Conservation (phyloP, 345 rosid genomes). For the Lepidium didymum region DNA sequence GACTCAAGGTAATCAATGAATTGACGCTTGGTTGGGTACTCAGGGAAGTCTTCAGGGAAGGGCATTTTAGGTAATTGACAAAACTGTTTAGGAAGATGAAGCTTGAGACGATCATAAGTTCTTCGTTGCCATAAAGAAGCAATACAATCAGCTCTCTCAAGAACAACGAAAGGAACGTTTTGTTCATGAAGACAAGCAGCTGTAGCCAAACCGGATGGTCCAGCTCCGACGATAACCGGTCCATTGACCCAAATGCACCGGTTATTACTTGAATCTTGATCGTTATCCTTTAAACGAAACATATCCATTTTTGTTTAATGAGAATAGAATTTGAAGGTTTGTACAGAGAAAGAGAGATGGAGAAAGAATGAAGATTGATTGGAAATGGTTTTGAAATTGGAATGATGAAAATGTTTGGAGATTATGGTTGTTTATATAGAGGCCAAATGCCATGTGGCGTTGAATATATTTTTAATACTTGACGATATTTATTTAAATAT, state of each 20-base stretch:
- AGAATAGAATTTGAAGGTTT: not conserved
- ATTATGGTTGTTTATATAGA: conserved; percentile 18
- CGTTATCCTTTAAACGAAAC: conserved; percentile 37
- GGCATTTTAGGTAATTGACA: conserved; percentile 77
- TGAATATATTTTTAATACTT: conserved; percentile 6
- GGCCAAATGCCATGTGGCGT: conserved; percentile 19
- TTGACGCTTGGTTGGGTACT: conserved; percentile 63
- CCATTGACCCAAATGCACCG: conserved; percentile 69
- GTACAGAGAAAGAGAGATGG: not conserved
- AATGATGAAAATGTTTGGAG: conserved; percentile 16
- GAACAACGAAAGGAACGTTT: conserved; percentile 62
- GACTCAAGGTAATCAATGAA: conserved; percentile 70
- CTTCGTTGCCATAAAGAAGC: conserved; percentile 82
- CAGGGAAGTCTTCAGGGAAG: conserved; percentile 68
- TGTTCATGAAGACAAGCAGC: conserved; percentile 76
- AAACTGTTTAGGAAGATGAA: conserved; percentile 78
- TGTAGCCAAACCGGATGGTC: conserved; percentile 78
- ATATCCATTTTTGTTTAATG: conserved; percentile 32
- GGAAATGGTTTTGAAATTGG: conserved; percentile 18
- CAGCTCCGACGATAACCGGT: conserved; percentile 78
- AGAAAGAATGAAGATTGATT: not conserved
- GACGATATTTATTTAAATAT: conserved; percentile 4
- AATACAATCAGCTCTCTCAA: conserved; percentile 75
- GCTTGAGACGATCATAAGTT: conserved; percentile 77
- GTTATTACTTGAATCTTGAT: conserved; percentile 31